Evolutionary conservation across 2,329 filamentous ascomycete species (phyloP).

Genomic region (Colletotrichum costaricense): DNA sequence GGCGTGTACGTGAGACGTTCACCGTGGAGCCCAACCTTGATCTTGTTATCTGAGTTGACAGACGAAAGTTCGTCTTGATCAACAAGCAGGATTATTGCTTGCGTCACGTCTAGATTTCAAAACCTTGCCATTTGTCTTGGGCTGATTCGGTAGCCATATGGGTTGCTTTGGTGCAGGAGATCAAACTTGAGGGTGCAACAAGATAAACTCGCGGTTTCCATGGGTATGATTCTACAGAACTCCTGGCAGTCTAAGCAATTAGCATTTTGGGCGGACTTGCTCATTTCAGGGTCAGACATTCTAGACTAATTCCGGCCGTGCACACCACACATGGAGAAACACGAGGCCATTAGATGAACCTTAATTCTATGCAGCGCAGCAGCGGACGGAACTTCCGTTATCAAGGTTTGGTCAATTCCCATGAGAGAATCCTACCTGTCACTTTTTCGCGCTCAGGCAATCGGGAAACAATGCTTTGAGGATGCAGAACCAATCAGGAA

Average conservation of each 20-base stretch:
- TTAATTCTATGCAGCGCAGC: not conserved
- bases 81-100: too few relatives aligned
- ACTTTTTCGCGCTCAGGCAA: not conserved
- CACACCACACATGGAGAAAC: not conserved
- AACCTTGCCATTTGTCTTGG: not conserved
- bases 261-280: not conserved
- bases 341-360: not conserved
- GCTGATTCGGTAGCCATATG: too few relatives aligned
- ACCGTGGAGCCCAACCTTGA: too few relatives aligned
- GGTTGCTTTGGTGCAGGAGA: not conserved
- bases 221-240: not conserved
- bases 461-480: not conserved
- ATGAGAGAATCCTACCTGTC: not conserved
- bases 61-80: too few relatives aligned
- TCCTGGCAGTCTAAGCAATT: not conserved
- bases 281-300: not conserved
- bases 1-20: too few relatives aligned
- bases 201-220: not conserved
- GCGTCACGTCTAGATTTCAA: not conserved
- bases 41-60: too few relatives aligned
- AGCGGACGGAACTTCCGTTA: not conserved
- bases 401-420: not conserved
- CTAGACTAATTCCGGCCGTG: not conserved
- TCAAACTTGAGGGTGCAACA: not conserved
- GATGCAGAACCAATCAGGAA: not conserved